Conservation (phyloP, 129 eudicot genomes). For the Deinandra increscens region DNA sequence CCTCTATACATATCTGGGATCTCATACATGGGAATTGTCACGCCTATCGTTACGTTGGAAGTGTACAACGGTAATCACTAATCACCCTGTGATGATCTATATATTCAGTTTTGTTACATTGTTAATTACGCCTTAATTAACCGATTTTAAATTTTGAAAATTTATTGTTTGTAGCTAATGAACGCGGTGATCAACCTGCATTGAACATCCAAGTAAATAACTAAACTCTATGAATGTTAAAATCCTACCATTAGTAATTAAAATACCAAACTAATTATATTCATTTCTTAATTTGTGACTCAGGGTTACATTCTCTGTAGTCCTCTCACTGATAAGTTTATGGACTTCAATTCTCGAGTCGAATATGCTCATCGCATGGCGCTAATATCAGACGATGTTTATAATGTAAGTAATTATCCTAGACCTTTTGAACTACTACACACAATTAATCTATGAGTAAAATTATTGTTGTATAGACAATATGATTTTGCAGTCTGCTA, state of each 20-base stretch:
- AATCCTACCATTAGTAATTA: not conserved
- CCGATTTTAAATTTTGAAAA: not conserved
- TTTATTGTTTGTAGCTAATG: constrained; percentile 28
- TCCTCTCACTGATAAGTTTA: constrained; percentile 32
- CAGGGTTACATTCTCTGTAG: constrained; percentile 43
- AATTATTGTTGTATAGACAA: not conserved
- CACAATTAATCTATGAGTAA: not conserved
- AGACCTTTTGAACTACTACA: not conserved
- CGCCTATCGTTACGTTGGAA: constrained; percentile 34
- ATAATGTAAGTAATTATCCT: constrained; percentile 7
- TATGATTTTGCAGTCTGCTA: constrained; percentile 18
- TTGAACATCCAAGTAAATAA: constrained; percentile 32
- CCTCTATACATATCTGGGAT: constrained; percentile 33
- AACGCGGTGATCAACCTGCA: constrained; percentile 34
- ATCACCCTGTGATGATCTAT: not conserved
- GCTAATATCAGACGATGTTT: constrained; percentile 38
- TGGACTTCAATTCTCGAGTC: constrained; percentile 35
- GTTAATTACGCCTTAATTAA: not conserved
- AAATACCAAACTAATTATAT: not conserved
- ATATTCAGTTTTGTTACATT: not conserved
- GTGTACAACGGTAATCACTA: constrained; percentile 29
- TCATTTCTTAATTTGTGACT: not conserved
- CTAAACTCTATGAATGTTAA: not conserved
- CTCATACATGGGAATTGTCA: constrained; percentile 36
- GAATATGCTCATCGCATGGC: constrained; percentile 39